phyloP scores from a whole-genome alignment of 2,329 filamentous ascomycete species.

The Ceratocystis eucalypticola region DNA sequence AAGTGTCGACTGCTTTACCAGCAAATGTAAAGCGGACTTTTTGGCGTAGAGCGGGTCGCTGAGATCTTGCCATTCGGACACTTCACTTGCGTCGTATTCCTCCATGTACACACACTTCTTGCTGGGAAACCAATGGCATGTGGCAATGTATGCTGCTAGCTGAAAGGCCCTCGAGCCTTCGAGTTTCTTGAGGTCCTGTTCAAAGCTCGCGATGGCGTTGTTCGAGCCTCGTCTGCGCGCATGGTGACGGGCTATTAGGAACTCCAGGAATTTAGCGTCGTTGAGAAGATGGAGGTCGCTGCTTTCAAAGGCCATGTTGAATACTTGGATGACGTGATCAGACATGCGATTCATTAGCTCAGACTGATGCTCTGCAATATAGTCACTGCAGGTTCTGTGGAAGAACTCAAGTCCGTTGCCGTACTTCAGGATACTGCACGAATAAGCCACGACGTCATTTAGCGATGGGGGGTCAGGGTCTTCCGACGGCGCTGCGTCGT shows the following conservation, averaged over 20 bases:
- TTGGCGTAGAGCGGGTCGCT: background rate
- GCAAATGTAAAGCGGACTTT: background rate
- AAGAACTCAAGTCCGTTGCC: background rate
- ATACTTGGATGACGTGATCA: background rate
- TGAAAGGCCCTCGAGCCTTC: background rate
- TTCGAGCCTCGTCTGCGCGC: no score
- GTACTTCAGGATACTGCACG: background rate
- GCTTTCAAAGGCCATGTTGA: background rate
- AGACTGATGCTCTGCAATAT: background rate
- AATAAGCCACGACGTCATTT: background rate
- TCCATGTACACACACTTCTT: background rate
- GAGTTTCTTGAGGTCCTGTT: background rate
- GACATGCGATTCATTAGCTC: background rate
- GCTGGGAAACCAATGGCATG: background rate
- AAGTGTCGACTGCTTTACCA: no score
- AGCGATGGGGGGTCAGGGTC: background rate
- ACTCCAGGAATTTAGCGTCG: no score
- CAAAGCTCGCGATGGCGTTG: no score
- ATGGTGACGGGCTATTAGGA: no score
- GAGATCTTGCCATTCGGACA: background rate
- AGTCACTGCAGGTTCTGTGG: background rate
- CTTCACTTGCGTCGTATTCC: background rate
- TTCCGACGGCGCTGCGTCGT: background rate
- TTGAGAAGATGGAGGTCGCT: no score
- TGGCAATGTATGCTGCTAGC: background rate